These are phyloP conservation scores for Penicillium vulpinum DNA, from an alignment of 2,329 filamentous ascomycete genomes.

Conservation along the genomic window DNA sequence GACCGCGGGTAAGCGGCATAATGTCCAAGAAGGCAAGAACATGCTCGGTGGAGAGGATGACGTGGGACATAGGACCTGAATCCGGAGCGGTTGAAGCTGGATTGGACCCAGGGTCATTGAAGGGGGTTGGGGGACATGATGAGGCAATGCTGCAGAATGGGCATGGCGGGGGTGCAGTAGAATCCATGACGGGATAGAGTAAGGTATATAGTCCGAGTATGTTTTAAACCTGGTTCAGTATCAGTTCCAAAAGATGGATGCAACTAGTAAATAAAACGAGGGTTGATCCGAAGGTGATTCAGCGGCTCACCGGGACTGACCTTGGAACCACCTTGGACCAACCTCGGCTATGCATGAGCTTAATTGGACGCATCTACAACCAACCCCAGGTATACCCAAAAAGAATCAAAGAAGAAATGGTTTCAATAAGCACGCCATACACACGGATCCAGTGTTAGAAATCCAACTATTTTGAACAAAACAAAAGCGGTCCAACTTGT, in stretches of 20 bases:
- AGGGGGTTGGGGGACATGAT: conserved; percentile 47
- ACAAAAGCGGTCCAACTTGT: conserved; percentile 8
- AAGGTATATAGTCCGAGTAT: neutral
- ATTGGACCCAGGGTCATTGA: conserved; percentile 27
- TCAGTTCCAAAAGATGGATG: neutral
- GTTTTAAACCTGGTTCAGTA: neutral
- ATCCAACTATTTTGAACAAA: conserved; percentile 20
- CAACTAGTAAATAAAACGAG: neutral
- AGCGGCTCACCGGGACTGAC: neutral
- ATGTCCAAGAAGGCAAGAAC: conserved; percentile 92
- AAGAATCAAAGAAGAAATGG: conserved; percentile 6
- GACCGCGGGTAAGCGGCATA: conserved; percentile 78
- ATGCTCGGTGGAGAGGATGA: conserved; percentile 75
- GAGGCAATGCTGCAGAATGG: conserved; percentile 61
- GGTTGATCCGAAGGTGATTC: neutral
- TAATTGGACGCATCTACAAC: neutral
- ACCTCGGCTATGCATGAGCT: conserved; percentile 17
- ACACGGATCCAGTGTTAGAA: conserved; percentile 18
- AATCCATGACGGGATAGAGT: conserved; percentile 12
- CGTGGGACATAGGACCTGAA: conserved; percentile 34
- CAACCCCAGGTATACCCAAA: conserved; percentile 1
- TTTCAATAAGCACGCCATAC: conserved; percentile 16
- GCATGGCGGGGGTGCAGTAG: conserved; percentile 38
- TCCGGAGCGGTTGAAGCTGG: conserved; percentile 18
- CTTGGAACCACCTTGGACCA: neutral